These are phyloP conservation scores for Mortierella sp. DNA, from an alignment of 371 early-diverging fungal genomes.

Conservation along the genomic window DNA sequence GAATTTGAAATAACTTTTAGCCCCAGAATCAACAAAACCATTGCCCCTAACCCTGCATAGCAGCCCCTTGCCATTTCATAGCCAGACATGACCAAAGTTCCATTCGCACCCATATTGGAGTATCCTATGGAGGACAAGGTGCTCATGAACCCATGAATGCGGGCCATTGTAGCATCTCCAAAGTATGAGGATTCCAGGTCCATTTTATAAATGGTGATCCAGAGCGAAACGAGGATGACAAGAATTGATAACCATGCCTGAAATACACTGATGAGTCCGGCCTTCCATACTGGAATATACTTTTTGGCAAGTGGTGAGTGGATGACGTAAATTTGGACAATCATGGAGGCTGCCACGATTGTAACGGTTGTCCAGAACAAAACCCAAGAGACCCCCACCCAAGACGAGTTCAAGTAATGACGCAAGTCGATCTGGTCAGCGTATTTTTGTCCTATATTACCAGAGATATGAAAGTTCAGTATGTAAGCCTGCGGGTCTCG, in stretches of 20 bases:
- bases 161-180: constrained; percentile 24
- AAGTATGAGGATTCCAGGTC: constrained; percentile 40
- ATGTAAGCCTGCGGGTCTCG: not conserved
- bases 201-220: constrained; percentile 51
- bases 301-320: not conserved
- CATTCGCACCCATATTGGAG: no score
- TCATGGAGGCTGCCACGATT: constrained; percentile 6
- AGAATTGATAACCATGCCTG: constrained; percentile 18
- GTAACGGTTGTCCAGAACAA: constrained; percentile 36
- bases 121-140: constrained; percentile 33
- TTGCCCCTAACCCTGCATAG: constrained; percentile 29
- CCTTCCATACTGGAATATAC: constrained; percentile 16
- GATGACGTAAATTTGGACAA: constrained; percentile 5
- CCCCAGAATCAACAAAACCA: constrained; percentile 40
- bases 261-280: constrained; percentile 6
- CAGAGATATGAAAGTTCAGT: not conserved
- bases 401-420: constrained; percentile 58
- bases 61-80: constrained; percentile 47
- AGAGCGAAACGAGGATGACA: constrained; percentile 20
- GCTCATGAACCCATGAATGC: constrained; percentile 29
- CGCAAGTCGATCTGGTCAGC: constrained; percentile 67
- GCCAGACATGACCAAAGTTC: constrained; percentile 25
- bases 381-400: constrained; percentile 48
- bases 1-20: constrained; percentile 31
- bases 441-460: constrained; percentile 60